phyloP scores from a whole-genome alignment of 1,284 basidiomycete genomes.

The Ceratobasidium sp. region DNA sequence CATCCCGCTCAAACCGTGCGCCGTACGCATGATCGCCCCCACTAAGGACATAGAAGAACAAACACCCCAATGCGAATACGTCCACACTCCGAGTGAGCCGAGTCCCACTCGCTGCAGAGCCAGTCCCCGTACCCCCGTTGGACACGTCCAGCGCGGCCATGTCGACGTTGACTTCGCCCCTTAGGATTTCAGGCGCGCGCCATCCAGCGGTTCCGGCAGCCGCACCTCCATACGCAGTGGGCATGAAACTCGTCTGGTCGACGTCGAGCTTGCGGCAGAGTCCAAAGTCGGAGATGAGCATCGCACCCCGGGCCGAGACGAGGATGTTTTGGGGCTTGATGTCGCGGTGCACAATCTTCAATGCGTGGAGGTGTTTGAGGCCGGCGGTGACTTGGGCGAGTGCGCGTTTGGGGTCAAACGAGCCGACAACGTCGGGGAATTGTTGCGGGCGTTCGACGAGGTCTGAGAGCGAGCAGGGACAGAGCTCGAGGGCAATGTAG shows the following conservation, averaged over 20 bases:
- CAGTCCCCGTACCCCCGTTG: conserved; percentile 28
- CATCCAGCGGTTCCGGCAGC: conserved; percentile 92
- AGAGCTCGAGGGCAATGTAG: conserved; percentile 96
- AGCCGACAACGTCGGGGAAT: conserved; percentile 68
- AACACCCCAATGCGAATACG: conserved; percentile 90
- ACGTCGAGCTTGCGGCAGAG: conserved; percentile 90
- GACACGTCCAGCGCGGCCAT: conserved; percentile 63
- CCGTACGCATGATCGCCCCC: conserved; percentile 90
- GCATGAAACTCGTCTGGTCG: conserved; percentile 91
- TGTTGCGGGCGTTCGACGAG: conserved; percentile 84
- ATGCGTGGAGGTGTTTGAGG: conserved; percentile 86
- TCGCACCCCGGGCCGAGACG: conserved; percentile 68
- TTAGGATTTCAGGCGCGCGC: conserved; percentile 91
- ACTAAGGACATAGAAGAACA: conserved; percentile 91
- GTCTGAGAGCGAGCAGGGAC: conserved; percentile 93
- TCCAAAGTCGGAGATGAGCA: conserved; percentile 96
- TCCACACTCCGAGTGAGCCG: conserved; percentile 91
- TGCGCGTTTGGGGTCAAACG: conserved; percentile 87
- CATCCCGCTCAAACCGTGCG: conserved; percentile 87
- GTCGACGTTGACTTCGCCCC: conserved; percentile 89
- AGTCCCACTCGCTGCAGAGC: conserved; percentile 51
- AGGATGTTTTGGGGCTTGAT: conserved; percentile 99
- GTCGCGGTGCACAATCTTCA: conserved; percentile 97
- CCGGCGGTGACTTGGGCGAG: conserved; percentile 88
- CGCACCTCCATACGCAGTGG: conserved; percentile 57